These are phyloP conservation scores for Protoeuglena noctilucae DNA, from an alignment of 139 green algal genomes.

Conservation along the genomic window DNA sequence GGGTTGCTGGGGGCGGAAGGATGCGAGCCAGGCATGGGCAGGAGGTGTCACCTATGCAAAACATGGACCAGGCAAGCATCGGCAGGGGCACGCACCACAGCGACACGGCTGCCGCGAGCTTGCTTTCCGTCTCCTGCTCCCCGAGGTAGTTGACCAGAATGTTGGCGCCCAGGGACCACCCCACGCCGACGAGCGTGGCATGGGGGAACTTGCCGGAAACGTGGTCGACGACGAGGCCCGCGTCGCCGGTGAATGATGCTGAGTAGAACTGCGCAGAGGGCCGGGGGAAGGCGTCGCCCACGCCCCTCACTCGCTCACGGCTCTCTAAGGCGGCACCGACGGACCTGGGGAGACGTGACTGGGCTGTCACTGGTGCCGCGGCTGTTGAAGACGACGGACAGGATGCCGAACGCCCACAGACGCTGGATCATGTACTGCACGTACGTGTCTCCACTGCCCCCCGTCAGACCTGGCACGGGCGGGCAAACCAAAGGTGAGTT, in stretches of 20 bases:
- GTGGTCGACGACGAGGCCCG: conserved; percentile 21
- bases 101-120: conserved; percentile 57
- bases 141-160: conserved; percentile 36
- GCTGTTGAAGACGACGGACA: conserved; percentile 74
- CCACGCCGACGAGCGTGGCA: conserved; percentile 44
- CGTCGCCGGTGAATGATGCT: conserved; percentile 77
- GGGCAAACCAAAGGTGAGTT: no score
- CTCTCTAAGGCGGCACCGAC: no score
- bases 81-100: conserved; percentile 56
- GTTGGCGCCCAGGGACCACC: conserved; percentile 85
- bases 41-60: no score
- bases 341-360: conserved; percentile 70
- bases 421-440: conserved; percentile 37
- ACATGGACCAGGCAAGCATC: no score
- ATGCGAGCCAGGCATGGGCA: no score
- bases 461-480: conserved; percentile 81
- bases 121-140: conserved; percentile 44
- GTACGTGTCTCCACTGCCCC: conserved; percentile 73
- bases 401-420: conserved; percentile 14
- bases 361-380: conserved; percentile 66
- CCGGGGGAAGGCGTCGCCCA: not conserved
- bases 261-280: conserved; percentile 77
- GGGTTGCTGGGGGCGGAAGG: no score
- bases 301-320: no score
- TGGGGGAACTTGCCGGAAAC: conserved; percentile 21